These are phyloP conservation scores for Hanseniaspora lindneri DNA, from an alignment of 805 yeast genomes.

Conservation along the genomic window DNA sequence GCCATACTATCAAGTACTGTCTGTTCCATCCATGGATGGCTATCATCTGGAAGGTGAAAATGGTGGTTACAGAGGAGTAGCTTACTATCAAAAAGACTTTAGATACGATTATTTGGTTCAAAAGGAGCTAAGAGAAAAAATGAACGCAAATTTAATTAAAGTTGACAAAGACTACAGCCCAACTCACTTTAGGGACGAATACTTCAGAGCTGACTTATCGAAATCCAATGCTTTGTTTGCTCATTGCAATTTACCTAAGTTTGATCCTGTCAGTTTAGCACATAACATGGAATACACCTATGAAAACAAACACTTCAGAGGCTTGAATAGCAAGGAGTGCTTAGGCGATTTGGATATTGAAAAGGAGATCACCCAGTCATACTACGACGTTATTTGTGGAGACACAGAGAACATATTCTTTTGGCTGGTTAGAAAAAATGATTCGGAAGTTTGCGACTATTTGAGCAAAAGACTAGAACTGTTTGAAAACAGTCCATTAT, in stretches of 20 bases:
- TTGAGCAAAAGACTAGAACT: slow-evolving; percentile 1
- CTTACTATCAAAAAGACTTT: slow-evolving; percentile 69
- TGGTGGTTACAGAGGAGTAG: slow-evolving; percentile 48
- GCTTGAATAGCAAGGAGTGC: slow-evolving; percentile 17
- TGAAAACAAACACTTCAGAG: slow-evolving; percentile 19
- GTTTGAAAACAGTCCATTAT: slow-evolving; percentile 1
- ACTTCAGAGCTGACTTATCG: slow-evolving; percentile 15
- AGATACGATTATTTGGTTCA: slow-evolving; percentile 39
- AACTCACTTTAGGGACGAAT: slow-evolving; percentile 15
- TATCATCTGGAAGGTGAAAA: slow-evolving; percentile 23
- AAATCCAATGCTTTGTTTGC: slow-evolving; percentile 28
- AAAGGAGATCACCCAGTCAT: slow-evolving; percentile 6
- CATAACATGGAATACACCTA: slow-evolving; percentile 20
- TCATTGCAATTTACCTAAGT: slow-evolving; percentile 34
- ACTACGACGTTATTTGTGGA: slow-evolving; percentile 8
- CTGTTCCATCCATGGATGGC: slow-evolving; percentile 32
- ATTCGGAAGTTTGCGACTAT: not conserved
- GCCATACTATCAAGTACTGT: slow-evolving; percentile 40
- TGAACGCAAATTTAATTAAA: not conserved
- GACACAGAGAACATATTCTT: slow-evolving; percentile 3
- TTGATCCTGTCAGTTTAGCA: slow-evolving; percentile 28
- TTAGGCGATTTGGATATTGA: slow-evolving; percentile 13
- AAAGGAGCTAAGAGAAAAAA: slow-evolving; percentile 7
- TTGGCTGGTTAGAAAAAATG: slow-evolving; percentile 8
- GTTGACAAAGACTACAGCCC: slow-evolving; percentile 15